Evolutionary conservation across 106 monocot genomes (phyloP), one percentile per base, ranked within the genome.

Genomic region (Dactylorhiza incarnata): DNA sequence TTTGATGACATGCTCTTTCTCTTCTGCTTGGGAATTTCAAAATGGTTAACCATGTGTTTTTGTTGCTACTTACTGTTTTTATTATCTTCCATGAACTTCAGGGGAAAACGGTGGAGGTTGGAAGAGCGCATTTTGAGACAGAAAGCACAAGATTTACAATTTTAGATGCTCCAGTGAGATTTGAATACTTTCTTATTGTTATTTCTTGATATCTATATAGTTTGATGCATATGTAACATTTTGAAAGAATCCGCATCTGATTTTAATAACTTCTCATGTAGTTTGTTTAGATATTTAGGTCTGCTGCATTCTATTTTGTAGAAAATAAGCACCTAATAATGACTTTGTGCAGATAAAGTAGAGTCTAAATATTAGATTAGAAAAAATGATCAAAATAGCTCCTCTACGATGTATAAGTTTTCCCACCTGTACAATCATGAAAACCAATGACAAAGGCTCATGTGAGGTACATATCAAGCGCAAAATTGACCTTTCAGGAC

Each of bases 61-160:
- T 45, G 20, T 73, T 48, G 25, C 11, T 54, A 52, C 52, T 61
- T 48, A 20, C 45, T 15, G 23, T 79, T 59, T 48, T 37, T 53
- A 62, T 3, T 53, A 49, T 81, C 20, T 71, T 78, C 13, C 25
- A 26, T 82, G 62, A 43, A 52, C 14, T 85, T 70, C 70, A 93
- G 97, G 94, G 97, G 19, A 97, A 82, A 25, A 97, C 97, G 17
- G 97, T 97, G 65, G 97, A 97, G 62, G 97, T 97, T 81, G 93
- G 97, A 20, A 89, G 97, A 85, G 97, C 97, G 76, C 91, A 94
- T 83, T 97, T 97, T 85, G 97, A 97, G 72, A 97, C 97, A 52
- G 94, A 94, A 73, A 91, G 48, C 76, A 97, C 91, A 74, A 84
- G 93, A 87, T 97, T 89, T 78, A 97, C 97, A 67, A 97, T 97